Base-by-base conservation (phyloP, 176 grass and related monocot species). In the Paspalum vaginatum region DNA sequence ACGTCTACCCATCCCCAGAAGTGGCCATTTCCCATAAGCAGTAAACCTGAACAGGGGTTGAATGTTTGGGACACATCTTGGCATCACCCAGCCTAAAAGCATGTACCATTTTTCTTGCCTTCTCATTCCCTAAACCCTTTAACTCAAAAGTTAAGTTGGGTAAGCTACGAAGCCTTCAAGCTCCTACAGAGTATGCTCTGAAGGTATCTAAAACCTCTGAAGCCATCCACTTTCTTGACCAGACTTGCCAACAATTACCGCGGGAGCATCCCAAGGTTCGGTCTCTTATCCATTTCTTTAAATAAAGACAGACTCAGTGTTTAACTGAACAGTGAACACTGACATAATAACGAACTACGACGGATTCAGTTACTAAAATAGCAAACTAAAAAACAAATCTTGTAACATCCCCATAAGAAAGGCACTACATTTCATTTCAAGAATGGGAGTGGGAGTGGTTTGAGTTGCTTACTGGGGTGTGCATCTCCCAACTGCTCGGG, bases 401-500 rank as follows among this genome's bases (percentile, higher is more conserved):
- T 78, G 37, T 2, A 13, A 17, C 9, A 12, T 55, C 46, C 50
- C 14, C 76, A 63, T 16, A 13, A 49, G 37, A 42, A 70, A 40
- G 12, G 32, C 72, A 49, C 40, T 68, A 48, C 47, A 72, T 57
- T 57, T 9, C 6, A 59, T 77, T 18, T 13, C 17, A 53, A 47
- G 73, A 89, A 79, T 14, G 20, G 66, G 73, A 41, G 10, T 12
- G 44, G 11, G 49, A 51, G 40, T 5, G n/a, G 56, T 14, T 18
- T 53, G 7, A 82, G 39, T 14, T 48, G 38, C 81, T 91, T 91
- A 99, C 96, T 93, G 93, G 57, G 90, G 90, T 65, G 96, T 99
- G 88, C 96, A 99, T 62, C 84, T 89, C 70, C 96, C 96, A 11
- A 84, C 44, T 3, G 88, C 74, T 86, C 96, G 87, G 79, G 86